Conservation (phyloP, 768 basidiomycete species). For the Rubroboletus pulcherrimus region DNA sequence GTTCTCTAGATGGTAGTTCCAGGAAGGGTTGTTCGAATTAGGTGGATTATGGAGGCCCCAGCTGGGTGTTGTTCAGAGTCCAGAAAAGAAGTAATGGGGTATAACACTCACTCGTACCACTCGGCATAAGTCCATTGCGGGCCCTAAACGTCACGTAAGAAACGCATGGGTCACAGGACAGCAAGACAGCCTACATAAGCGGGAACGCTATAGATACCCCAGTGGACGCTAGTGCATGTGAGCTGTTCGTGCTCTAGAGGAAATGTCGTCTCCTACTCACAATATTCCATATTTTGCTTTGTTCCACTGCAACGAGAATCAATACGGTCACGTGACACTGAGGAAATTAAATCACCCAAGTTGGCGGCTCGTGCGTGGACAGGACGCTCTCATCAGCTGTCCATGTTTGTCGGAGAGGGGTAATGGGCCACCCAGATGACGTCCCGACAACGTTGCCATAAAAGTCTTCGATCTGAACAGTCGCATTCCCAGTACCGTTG, state of each 20-base stretch:
- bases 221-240: conserved; percentile 39
- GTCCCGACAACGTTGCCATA: conserved; percentile 34
- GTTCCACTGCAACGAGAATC: conserved; percentile 37
- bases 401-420: conserved; percentile 39
- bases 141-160: conserved; percentile 29
- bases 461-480: conserved; percentile 31
- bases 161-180: neutral
- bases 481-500: conserved; percentile 26
- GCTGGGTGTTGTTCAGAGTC: conserved; percentile 15
- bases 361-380: conserved; percentile 48
- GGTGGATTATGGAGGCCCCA: conserved; percentile 38
- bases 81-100: too few species aligned
- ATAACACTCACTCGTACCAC: conserved; percentile 50
- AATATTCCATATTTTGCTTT: conserved; percentile 50
- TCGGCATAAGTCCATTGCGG: conserved; percentile 43
- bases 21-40: conserved; percentile 40
- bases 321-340: neutral
- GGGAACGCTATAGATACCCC: conserved; percentile 47
- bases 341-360: conserved; percentile 40
- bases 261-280: conserved; percentile 29
- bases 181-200: conserved; percentile 34
- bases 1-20: conserved; percentile 46
- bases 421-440: conserved; percentile 37
- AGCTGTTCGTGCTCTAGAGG: neutral
- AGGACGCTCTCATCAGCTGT: conserved; percentile 35